A percentile compares a stretch with the other conserved stretches of the same genome.
Evolutionary conservation across 225 moss, liverwort and hornwort species (phyloP).

Genomic region (Lunularia cruciata): DNA sequence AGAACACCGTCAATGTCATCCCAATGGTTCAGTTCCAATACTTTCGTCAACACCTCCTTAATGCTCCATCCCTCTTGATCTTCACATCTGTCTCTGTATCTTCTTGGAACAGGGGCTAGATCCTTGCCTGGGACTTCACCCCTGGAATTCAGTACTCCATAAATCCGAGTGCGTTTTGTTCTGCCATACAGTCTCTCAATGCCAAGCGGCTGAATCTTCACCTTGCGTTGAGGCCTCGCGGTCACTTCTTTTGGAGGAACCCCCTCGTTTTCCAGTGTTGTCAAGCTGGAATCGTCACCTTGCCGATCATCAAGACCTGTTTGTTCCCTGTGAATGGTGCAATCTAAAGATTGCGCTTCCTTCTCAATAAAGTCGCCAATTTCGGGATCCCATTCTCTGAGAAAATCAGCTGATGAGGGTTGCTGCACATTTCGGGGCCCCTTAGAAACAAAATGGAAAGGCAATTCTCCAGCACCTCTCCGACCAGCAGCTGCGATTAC

Average conservation of each 20-base stretch:
- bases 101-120: slow-evolving; percentile 67
- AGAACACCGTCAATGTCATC: slow-evolving; percentile 78
- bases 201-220: slow-evolving; percentile 38
- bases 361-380: slow-evolving; percentile 17
- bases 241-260: slow-evolving; percentile 8
- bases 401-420: background rate
- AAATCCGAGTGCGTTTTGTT: slow-evolving; percentile 38
- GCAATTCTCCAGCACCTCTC: background rate
- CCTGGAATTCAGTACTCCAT: slow-evolving; percentile 35
- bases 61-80: slow-evolving; percentile 70
- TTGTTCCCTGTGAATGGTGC: background rate
- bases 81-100: slow-evolving; percentile 63
- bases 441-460: background rate
- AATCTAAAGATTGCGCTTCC: background rate
- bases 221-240: slow-evolving; percentile 26
- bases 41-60: slow-evolving; percentile 63
- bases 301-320: background rate
- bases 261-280: slow-evolving; percentile 1
- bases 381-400: slow-evolving; percentile 18
- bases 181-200: slow-evolving; percentile 46
- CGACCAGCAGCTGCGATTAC: too few species aligned
- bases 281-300: background rate
- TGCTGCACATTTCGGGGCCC: background rate
- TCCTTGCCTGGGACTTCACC: slow-evolving; percentile 45
- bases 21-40: slow-evolving; percentile 89